Conservation (phyloP, 306 rosid genomes). For the Clitoria ternatea region DNA sequence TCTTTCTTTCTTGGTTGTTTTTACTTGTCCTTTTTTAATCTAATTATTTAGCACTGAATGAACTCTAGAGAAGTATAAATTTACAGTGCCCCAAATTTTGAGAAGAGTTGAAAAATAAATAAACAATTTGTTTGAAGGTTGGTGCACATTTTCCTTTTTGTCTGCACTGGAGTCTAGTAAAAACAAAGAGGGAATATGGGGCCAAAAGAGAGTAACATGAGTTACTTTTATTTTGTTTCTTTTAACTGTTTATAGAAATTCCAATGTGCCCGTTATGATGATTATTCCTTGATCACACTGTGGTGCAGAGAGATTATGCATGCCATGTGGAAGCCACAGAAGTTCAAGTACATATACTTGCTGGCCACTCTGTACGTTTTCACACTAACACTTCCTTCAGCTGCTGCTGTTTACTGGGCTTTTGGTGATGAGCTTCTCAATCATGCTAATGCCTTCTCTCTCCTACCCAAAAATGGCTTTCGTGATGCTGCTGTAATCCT, state of each 20-base stretch:
- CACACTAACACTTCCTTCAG: constrained; percentile 85
- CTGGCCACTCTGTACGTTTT: constrained; percentile 87
- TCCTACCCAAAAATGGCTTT: constrained; percentile 69
- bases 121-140: neutral
- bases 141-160: neutral
- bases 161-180: neutral
- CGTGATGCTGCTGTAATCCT: constrained; percentile 87
- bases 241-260: constrained; percentile 15
- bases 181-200: constrained; percentile 23
- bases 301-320: constrained; percentile 90
- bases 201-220: neutral
- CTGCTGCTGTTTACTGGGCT: constrained; percentile 89
- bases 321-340: constrained; percentile 99
- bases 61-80: neutral
- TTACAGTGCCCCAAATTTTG: neutral
- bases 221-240: neutral
- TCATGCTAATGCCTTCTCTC: constrained; percentile 90
- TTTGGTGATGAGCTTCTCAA: constrained; percentile 82
- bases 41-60: neutral
- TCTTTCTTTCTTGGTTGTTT: no score
- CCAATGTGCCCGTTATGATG: constrained; percentile 8
- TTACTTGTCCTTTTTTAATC: neutral
- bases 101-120: no score
- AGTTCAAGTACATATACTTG: constrained; percentile 84
- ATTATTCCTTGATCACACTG: constrained; percentile 20